A percentile compares a stretch with the other conserved stretches of the same genome.
Evolutionary conservation across 345 rosid species (phyloP).

Genomic region (Stellera chamaejasme): DNA sequence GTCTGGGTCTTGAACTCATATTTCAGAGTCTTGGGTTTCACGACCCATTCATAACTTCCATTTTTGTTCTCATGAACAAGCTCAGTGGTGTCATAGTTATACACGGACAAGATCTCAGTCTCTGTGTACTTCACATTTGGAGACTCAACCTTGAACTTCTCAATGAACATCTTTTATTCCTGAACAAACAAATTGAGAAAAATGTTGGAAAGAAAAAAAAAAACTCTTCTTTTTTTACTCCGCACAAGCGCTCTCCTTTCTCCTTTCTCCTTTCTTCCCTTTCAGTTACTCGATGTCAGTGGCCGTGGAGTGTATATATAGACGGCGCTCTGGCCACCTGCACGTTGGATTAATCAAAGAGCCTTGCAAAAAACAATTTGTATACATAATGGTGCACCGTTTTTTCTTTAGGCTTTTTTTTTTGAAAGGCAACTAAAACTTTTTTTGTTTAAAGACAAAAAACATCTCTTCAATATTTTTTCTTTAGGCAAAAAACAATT

Average conservation of each 20-base stretch:
- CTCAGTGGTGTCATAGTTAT: slow-evolving; percentile 88
- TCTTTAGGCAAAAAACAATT: no score
- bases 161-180: slow-evolving; percentile 62
- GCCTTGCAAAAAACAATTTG: neutral
- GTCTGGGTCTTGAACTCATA: slow-evolving; percentile 80
- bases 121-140: slow-evolving; percentile 84
- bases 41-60: slow-evolving; percentile 80
- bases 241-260: neutral
- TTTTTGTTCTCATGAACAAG: slow-evolving; percentile 78
- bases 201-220: neutral
- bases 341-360: no score
- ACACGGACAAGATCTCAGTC: slow-evolving; percentile 73
- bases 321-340: slow-evolving; percentile 7
- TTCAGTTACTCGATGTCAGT: neutral
- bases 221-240: neutral
- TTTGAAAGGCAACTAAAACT: no score
- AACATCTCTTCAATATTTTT: no score
- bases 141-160: slow-evolving; percentile 78
- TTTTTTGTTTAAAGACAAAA: no score
- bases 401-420: no score
- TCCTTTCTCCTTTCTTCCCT: no score
- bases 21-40: slow-evolving; percentile 78
- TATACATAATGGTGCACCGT: no score
- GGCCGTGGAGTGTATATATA: slow-evolving; percentile 17
- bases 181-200: no score